These are phyloP conservation scores for Exophiala sideris DNA, from an alignment of 2,329 filamentous ascomycete species.

Conservation along the genomic window DNA sequence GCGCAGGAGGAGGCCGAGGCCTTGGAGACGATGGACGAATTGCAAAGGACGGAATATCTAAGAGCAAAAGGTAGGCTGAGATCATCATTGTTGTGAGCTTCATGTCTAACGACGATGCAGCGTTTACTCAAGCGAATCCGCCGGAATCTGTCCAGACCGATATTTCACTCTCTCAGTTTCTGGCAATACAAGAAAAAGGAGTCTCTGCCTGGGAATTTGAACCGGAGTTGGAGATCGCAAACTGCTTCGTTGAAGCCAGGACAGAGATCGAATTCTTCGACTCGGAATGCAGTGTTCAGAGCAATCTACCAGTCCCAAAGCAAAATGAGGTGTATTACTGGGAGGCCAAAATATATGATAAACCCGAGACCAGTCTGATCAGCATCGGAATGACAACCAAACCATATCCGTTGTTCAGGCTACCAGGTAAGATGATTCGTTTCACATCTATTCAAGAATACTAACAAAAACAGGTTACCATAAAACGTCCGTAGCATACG, in stretches of 20 bases:
- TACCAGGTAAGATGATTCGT: slow-evolving; percentile 67
- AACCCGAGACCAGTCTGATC: slow-evolving; percentile 81
- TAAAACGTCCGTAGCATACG: slow-evolving; percentile 87
- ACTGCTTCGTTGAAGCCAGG: slow-evolving; percentile 93
- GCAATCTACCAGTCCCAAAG: slow-evolving; percentile 93
- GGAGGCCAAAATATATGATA: slow-evolving; percentile 98
- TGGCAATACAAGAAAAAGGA: slow-evolving; percentile 98
- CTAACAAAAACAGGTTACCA: slow-evolving; percentile 66
- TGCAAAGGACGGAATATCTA: slow-evolving; percentile 84
- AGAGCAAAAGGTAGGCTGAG: slow-evolving; percentile 77
- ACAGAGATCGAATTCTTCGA: slow-evolving; percentile 99
- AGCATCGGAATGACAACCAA: slow-evolving; percentile 95
- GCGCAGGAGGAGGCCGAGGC: slow-evolving; percentile 91
- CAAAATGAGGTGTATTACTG: slow-evolving; percentile 99
- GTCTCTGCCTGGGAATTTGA: slow-evolving; percentile 99
- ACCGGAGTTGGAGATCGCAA: slow-evolving; percentile 96
- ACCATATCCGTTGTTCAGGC: slow-evolving; percentile 88
- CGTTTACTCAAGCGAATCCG: slow-evolving; percentile 89
- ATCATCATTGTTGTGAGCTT: neutral
- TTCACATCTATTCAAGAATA: neutral
- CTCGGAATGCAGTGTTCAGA: slow-evolving; percentile 94
- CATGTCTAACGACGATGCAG: slow-evolving; percentile 47
- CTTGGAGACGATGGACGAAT: slow-evolving; percentile 90
- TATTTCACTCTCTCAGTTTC: slow-evolving; percentile 93
- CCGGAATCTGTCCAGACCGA: slow-evolving; percentile 94